Evolutionary conservation across 257 asterid genomes (phyloP).

Genomic region (Solanum pinnatisectum): DNA sequence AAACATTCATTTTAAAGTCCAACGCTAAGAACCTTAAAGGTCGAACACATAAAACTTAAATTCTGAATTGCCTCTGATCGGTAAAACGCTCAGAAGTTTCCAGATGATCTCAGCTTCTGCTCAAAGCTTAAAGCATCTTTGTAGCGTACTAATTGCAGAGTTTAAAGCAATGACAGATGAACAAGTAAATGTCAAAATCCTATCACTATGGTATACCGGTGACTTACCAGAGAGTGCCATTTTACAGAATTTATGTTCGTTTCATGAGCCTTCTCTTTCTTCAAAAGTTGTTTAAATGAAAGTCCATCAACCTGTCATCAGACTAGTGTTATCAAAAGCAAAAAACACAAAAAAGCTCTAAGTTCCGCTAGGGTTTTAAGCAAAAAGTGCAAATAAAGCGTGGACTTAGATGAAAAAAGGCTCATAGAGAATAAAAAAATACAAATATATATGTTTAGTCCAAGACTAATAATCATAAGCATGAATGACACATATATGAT

Average conservation of each 20-base stretch:
- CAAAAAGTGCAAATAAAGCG: neutral
- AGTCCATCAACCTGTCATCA: constrained; percentile 37
- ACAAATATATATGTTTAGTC: neutral
- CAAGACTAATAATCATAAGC: neutral
- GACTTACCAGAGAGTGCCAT: constrained; percentile 67
- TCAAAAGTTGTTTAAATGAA: constrained; percentile 49
- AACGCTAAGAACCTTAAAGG: neutral
- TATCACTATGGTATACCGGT: neutral
- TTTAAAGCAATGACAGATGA: neutral
- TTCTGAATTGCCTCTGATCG: neutral
- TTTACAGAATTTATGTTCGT: constrained; percentile 80
- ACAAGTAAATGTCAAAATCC: neutral
- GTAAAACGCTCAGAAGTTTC: neutral
- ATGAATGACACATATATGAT: neutral
- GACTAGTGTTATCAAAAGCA: neutral
- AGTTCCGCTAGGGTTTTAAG: neutral
- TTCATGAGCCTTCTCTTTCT: constrained; percentile 83
- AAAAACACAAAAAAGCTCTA: neutral
- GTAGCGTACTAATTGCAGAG: neutral
- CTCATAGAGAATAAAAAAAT: no score
- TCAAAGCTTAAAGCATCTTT: neutral
- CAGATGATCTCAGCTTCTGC: neutral
- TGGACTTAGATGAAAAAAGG: neutral
- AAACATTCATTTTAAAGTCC: neutral
- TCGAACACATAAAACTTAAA: neutral